Evolutionary conservation across 495 filamentous ascomycete genomes (phyloP), one percentile per base, ranked within the genome.

Genomic region (Xylaria castorea): DNA sequence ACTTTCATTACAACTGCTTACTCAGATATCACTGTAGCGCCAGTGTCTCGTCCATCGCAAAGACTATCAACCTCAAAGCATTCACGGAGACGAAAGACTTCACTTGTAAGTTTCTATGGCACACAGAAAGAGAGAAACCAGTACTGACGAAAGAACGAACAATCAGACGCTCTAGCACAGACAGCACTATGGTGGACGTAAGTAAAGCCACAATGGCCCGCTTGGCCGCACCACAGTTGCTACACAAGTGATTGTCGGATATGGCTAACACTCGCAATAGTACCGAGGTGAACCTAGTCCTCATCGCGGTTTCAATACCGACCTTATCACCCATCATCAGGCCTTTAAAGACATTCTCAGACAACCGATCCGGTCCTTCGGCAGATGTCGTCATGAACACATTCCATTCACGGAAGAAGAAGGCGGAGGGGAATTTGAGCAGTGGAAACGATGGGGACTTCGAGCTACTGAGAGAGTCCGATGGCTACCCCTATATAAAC

Each of bases 331-430:
- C 60, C 4, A 38, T 63, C 20, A 63, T 63, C 27, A 38, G 60
- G 36, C 60, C 36, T 22, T 5, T 32, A 18, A 63, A 63, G 32
- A 42, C 34, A 0, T 25, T 63, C 1, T 22, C 36, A 16, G n/a
- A 27, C 2, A 14, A 27, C n/a, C 7, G 60, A 12, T 63, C 36
- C 20, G 60, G 22, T 16, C 60, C 60, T 18, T 42, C 34, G 20
- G 60, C 20, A 25, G n/a, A 42, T 22, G 36, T 63, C 20, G 32
- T 63, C 18, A 63, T 61, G 32, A 61, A 61, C 20, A 36, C 58
- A n/a, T 63, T 63, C 60, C 32, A 63, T 14, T 63, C 36, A 25
- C 60, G 36, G 3, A 63, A 63, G 36, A 63, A 63, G 60, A 63
- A 63, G 6, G 32, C 0, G 0, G 32, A 60, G 5, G 57, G 57